These are phyloP conservation scores for Ascochyta rabiei DNA, from an alignment of 2,329 filamentous ascomycete genomes.

Conservation along the genomic window DNA sequence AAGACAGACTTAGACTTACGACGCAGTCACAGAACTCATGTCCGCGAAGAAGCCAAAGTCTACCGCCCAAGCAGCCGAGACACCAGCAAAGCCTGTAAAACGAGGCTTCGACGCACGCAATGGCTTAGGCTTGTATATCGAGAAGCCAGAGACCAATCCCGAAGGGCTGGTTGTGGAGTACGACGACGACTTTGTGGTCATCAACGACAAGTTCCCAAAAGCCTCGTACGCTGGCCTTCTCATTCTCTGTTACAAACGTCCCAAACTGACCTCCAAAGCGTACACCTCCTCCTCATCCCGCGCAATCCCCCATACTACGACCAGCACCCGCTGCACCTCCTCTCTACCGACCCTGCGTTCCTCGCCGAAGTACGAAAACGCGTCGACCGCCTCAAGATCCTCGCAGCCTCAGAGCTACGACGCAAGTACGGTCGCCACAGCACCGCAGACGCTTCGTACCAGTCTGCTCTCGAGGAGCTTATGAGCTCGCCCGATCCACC, in stretches of 20 bases:
- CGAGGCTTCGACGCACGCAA: slow-evolving; percentile 55
- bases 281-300: slow-evolving; percentile 89
- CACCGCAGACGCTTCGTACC: slow-evolving; percentile 65
- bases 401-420: slow-evolving; percentile 78
- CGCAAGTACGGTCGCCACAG: slow-evolving; percentile 70
- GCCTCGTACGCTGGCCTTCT: slow-evolving; percentile 39
- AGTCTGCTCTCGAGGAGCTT: slow-evolving; percentile 56
- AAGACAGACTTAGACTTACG: slow-evolving; percentile 28
- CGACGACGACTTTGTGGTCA: slow-evolving; percentile 72
- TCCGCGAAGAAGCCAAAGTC: slow-evolving; percentile 48
- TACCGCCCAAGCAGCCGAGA: slow-evolving; percentile 5
- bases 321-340: slow-evolving; percentile 77
- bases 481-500: slow-evolving; percentile 56
- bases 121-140: slow-evolving; percentile 70
- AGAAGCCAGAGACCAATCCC: slow-evolving; percentile 65
- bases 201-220: slow-evolving; percentile 88
- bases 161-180: slow-evolving; percentile 67
- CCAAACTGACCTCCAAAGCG: slow-evolving; percentile 51
- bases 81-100: slow-evolving; percentile 12
- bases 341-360: slow-evolving; percentile 70
- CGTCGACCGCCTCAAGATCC: slow-evolving; percentile 62
- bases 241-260: background rate
- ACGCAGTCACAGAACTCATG: slow-evolving; percentile 56
- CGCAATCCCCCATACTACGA: slow-evolving; percentile 66
- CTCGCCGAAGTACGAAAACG: slow-evolving; percentile 67